Evolutionary conservation across 2,329 filamentous ascomycete genomes (phyloP).

Genomic region (Tolypocladium cylindrosporum): DNA sequence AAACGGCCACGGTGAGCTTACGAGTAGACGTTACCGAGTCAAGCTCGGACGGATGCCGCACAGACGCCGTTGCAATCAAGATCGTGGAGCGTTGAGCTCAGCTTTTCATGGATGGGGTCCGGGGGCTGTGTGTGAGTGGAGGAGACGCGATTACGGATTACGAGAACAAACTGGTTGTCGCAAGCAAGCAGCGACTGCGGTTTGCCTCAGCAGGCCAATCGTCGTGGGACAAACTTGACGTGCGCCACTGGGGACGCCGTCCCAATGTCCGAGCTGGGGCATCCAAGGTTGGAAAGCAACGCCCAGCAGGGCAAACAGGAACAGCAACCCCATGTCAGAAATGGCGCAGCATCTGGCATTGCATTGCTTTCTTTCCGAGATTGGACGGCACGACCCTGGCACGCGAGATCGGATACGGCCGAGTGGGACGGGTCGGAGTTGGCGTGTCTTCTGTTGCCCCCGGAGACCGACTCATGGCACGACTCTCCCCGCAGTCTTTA

Average conservation of each 20-base stretch:
- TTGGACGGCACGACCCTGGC: not conserved
- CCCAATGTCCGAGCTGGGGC: not conserved
- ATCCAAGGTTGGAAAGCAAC: not conserved
- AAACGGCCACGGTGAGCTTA: not conserved
- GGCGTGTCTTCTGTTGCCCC: not conserved
- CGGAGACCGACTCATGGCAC: not conserved
- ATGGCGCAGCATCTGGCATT: not conserved
- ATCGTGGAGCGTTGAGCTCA: not conserved
- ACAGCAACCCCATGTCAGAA: too few species aligned
- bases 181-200: not conserved
- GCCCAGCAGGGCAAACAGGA: not conserved
- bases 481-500: not conserved
- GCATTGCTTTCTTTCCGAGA: not conserved
- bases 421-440: not conserved
- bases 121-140: not conserved
- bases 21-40: not conserved
- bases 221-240: not conserved
- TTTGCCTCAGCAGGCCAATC: not conserved
- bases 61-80: not conserved
- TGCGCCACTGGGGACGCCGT: not conserved
- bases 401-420: not conserved
- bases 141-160: too few species aligned
- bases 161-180: not conserved
- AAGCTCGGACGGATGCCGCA: not conserved
- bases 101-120: not conserved